Evolutionary conservation across 345 rosid species (phyloP), one percentile per base, ranked within the genome.

Genomic region (Moringa oleifera): DNA sequence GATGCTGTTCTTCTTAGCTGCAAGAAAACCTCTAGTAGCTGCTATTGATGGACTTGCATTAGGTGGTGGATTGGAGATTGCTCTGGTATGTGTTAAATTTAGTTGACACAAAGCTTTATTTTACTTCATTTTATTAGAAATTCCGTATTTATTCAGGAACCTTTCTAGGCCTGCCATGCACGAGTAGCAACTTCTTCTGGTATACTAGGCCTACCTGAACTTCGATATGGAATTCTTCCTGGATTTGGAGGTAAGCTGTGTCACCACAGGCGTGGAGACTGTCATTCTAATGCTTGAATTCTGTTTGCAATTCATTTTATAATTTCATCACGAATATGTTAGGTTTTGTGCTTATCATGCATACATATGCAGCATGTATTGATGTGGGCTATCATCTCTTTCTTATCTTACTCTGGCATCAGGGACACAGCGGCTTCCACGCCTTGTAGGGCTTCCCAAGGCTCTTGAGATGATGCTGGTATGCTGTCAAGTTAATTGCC

Each of bases 351-450:
- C 33, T 28, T 28, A 28, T 28, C 33, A 28, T 28, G 33, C 33
- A 28, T 28, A 8, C 8, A 28, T 28, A 8, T 28, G 33, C 33
- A n/a, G n/a, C n/a, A n/a, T n/a, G n/a, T n/a, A n/a, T n/a, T n/a
- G n/a, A n/a, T n/a, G n/a, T n/a, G n/a, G n/a, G n/a, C n/a, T n/a
- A n/a, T n/a, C 33, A 28, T 28, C 33, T 41, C 1, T 8, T 41
- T 9, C 37, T 60, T 45, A 64, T 62, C 65, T 66, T 63, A 59
- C 50, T 56, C 68, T 55, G 80, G 63, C 61, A 55, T 54, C 83
- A 93, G 98, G 99, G 67, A 90, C 99, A 31, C 97, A 94, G 71
- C 82, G 99, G 31, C 99, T 94, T 81, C 99, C 99, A 6, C 99
- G 99, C 54, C 97, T 94, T 71, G 95, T 94, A 71, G 99, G 99